A percentile compares a stretch with the other conserved stretches of the same genome.
Conservation (phyloP, 768 basidiomycete genomes). For the Leccinum barrowsii region DNA sequence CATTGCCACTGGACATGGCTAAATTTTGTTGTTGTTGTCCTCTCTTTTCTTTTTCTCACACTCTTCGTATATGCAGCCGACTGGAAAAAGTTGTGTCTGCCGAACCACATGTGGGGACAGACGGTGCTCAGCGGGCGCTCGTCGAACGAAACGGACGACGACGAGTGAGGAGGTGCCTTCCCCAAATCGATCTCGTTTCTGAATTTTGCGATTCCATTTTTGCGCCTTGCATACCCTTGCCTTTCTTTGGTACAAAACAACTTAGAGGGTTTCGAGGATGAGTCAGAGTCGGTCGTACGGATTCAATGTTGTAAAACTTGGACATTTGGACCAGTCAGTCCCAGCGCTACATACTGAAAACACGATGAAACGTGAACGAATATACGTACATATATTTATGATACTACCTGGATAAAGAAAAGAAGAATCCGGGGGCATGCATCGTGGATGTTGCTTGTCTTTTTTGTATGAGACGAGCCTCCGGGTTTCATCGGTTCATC, state of each 20-base stretch:
- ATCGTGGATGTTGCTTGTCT: too few species aligned
- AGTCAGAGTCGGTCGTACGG: background rate
- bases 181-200: background rate
- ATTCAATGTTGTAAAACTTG: background rate
- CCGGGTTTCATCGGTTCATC: background rate
- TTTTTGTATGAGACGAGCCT: background rate
- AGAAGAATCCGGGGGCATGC: background rate
- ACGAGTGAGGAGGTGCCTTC: background rate
- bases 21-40: background rate
- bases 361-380: background rate
- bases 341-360: background rate
- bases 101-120: background rate
- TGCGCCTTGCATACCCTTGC: background rate
- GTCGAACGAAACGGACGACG: background rate
- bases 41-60: background rate
- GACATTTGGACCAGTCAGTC: too few species aligned
- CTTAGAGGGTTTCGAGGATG: background rate
- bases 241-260: background rate
- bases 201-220: background rate
- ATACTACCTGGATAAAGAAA: background rate
- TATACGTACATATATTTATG: background rate
- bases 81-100: conserved; percentile 20
- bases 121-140: background rate
- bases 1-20: background rate
- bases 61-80: conserved; percentile 12